Evolutionary conservation across 2,329 filamentous ascomycete genomes (phyloP).

Genomic region (Tolypocladium guangdongense): DNA sequence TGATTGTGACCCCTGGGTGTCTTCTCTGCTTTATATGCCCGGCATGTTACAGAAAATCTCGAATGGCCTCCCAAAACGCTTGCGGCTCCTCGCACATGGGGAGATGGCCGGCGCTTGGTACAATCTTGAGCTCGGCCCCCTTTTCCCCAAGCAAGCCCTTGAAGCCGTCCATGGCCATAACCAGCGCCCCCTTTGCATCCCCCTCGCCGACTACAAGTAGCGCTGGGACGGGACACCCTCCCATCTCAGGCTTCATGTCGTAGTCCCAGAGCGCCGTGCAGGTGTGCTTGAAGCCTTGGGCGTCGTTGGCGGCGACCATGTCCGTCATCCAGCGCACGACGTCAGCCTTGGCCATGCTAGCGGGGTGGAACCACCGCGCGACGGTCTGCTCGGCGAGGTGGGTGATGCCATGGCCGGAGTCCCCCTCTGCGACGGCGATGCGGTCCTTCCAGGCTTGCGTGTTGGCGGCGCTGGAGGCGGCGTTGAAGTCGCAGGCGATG

Average conservation of each 20-base stretch:
- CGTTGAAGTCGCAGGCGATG: constrained; percentile 71
- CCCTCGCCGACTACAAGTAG: constrained; percentile 62
- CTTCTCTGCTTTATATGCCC: neutral
- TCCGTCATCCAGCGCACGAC: constrained; percentile 47
- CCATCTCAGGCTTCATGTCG: constrained; percentile 49
- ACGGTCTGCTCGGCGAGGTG: constrained; percentile 62
- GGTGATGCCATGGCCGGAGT: constrained; percentile 47
- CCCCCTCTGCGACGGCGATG: constrained; percentile 51
- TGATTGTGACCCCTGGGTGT: neutral
- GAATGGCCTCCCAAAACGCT: constrained; percentile 55
- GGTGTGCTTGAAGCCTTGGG: constrained; percentile 57
- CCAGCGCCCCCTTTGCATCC: constrained; percentile 61
- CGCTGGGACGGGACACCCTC: constrained; percentile 42
- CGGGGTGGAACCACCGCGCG: constrained; percentile 66
- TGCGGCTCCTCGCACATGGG: constrained; percentile 71
- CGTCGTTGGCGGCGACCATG: constrained; percentile 58
- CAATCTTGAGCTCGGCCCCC: constrained; percentile 48
- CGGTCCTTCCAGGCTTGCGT: constrained; percentile 71
- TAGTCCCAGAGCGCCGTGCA: constrained; percentile 65
- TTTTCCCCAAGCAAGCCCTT: constrained; percentile 41
- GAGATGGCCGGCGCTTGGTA: constrained; percentile 65
- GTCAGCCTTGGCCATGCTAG: constrained; percentile 32
- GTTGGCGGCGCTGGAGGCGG: constrained; percentile 60
- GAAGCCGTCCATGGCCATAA: constrained; percentile 72
- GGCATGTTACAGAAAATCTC: constrained; percentile 37